phyloP scores from a whole-genome alignment of 2,329 filamentous ascomycete genomes.

The Aureobasidium lini region DNA sequence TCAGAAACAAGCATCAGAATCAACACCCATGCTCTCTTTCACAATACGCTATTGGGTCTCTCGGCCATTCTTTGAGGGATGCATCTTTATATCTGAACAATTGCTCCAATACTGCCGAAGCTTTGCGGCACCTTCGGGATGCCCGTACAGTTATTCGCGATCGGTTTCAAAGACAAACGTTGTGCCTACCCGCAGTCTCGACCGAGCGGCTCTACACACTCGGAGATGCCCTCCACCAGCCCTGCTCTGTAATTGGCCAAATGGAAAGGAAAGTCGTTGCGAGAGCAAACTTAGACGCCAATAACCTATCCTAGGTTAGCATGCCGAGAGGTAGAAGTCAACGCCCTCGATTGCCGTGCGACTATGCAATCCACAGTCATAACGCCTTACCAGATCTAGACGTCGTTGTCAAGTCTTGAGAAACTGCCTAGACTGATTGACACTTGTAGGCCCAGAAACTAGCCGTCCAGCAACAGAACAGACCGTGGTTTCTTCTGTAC shows the following conservation, averaged over 20 bases:
- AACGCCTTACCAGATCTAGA: background rate
- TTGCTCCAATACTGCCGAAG: background rate
- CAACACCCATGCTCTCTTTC: background rate
- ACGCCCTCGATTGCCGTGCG: constrained; percentile 1
- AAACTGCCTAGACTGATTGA: background rate
- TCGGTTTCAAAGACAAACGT: constrained; percentile 1
- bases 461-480: background rate
- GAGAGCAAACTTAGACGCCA: background rate
- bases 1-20: background rate
- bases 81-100: too few species aligned
- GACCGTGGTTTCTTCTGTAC: background rate
- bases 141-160: background rate
- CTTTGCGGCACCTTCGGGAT: background rate
- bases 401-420: background rate
- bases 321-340: background rate
- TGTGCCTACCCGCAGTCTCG: background rate
- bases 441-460: constrained; percentile 3
- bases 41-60: background rate
- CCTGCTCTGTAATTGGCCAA: background rate
- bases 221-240: background rate
- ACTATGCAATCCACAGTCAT: background rate
- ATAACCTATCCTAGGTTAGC: background rate
- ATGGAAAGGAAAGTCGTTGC: background rate
- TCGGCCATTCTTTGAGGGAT: too few species aligned
- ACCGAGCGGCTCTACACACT: background rate